A percentile compares a stretch with the other conserved stretches of the same genome.
Evolutionary conservation across 2,329 filamentous ascomycete genomes (phyloP).

Genomic region (Fusarium circinatum): DNA sequence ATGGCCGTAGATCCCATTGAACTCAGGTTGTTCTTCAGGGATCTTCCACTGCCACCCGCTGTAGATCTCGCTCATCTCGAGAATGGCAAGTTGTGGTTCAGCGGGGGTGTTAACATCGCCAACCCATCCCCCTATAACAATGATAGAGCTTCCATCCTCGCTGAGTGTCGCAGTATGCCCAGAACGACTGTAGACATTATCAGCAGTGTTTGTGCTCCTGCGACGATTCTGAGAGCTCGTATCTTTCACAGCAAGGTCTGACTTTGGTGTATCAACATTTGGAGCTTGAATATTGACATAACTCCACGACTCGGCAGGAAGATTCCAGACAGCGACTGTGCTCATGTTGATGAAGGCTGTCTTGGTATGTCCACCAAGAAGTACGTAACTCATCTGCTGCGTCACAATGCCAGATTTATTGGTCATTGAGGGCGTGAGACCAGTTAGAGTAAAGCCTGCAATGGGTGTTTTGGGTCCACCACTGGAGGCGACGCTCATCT

Average conservation of each 20-base stretch:
- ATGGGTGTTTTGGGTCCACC: slow-evolving; percentile 78
- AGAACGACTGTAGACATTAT: slow-evolving; percentile 78
- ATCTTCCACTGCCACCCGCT: slow-evolving; percentile 79
- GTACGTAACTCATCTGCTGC: slow-evolving; percentile 80
- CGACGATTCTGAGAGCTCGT: slow-evolving; percentile 8
- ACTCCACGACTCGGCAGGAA: slow-evolving; percentile 88
- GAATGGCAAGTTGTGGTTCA: slow-evolving; percentile 80
- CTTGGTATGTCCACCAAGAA: slow-evolving; percentile 87
- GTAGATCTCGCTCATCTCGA: slow-evolving; percentile 80
- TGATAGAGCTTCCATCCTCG: slow-evolving; percentile 78
- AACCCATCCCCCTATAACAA: slow-evolving; percentile 93
- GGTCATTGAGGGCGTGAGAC: slow-evolving; percentile 74
- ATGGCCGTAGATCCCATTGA: slow-evolving; percentile 68
- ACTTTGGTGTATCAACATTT: slow-evolving; percentile 49
- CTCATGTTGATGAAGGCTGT: slow-evolving; percentile 94
- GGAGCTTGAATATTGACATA: slow-evolving; percentile 74
- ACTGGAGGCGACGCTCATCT: slow-evolving; percentile 52
- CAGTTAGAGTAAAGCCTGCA: slow-evolving; percentile 87
- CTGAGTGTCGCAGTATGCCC: slow-evolving; percentile 88
- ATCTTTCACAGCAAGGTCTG: slow-evolving; percentile 65
- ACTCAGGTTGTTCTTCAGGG: slow-evolving; percentile 61
- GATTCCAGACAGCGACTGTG: slow-evolving; percentile 84
- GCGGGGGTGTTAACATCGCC: slow-evolving; percentile 81
- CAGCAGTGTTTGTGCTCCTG: slow-evolving; percentile 43
- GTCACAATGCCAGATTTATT: slow-evolving; percentile 72